These are phyloP conservation scores for Cicer bijugum DNA, from an alignment of 306 rosid genomes.

Conservation along the genomic window DNA sequence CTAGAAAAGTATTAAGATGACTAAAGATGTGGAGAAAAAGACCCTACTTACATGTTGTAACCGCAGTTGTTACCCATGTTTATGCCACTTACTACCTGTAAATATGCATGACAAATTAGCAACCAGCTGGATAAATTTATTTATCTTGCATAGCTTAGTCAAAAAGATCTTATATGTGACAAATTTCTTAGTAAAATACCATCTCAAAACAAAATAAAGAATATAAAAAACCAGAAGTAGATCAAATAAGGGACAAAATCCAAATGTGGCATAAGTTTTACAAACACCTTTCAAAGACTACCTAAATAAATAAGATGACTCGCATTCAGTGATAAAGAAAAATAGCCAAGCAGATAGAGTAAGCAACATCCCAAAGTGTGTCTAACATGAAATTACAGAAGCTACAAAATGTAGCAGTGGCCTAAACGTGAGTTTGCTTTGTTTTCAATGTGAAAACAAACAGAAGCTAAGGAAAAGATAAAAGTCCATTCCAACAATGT, in stretches of 20 bases:
- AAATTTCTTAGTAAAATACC: constrained; percentile 1
- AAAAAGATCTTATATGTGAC: background rate
- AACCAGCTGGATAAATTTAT: background rate
- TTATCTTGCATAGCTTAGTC: background rate
- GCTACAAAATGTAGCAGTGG: too few species aligned
- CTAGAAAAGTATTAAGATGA: constrained; percentile 8
- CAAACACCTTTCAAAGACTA: background rate
- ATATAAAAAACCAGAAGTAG: background rate
- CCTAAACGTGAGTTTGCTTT: too few species aligned
- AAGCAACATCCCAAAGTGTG: too few species aligned
- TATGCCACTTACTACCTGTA: constrained; percentile 36
- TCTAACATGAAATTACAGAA: too few species aligned
- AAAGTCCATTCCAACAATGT: background rate
- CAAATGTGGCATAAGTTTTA: background rate
- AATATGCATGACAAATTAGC: constrained; percentile 3
- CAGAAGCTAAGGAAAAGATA: background rate
- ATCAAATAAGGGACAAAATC: constrained; percentile 6
- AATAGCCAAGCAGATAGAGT: background rate
- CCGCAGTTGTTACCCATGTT: constrained; percentile 34
- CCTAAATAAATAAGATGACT: background rate
- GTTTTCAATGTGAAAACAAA: too few species aligned
- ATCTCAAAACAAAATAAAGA: background rate
- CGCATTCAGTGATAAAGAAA: background rate
- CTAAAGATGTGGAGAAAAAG: background rate
- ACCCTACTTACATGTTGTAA: constrained; percentile 25